Conservation (phyloP, 2,329 filamentous ascomycete genomes). For the Penicillium sp. region DNA sequence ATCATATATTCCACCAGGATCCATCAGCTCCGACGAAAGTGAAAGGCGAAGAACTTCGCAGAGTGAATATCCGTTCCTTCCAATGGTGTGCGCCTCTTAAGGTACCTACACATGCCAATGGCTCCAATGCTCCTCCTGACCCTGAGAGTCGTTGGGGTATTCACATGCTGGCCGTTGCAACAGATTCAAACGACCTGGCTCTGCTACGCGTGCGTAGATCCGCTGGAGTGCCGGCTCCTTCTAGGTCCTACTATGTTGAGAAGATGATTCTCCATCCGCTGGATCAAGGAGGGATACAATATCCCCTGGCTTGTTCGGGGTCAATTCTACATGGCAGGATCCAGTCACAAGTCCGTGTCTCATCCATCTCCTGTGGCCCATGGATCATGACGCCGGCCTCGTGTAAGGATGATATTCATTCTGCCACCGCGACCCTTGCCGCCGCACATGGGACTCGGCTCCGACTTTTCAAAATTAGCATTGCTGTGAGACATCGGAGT, state of each 20-base stretch:
- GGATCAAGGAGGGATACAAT: constrained; percentile 7
- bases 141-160: constrained; percentile 34
- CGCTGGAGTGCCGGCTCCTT: constrained; percentile 1
- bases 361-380: constrained; percentile 31
- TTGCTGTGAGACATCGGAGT: constrained; percentile 9
- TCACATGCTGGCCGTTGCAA: constrained; percentile 35
- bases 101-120: constrained; percentile 8
- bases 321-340: constrained; percentile 32
- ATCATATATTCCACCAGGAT: constrained; percentile 45
- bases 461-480: constrained; percentile 23
- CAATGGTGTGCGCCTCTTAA: constrained; percentile 38
- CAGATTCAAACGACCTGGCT: constrained; percentile 39
- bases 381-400: constrained; percentile 24
- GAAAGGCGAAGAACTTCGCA: constrained; percentile 23
- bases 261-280: constrained; percentile 26
- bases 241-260: constrained; percentile 20
- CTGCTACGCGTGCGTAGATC: constrained; percentile 27
- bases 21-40: constrained; percentile 27
- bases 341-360: constrained; percentile 22
- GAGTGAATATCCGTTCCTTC: constrained; percentile 39
- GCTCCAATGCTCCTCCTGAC: constrained; percentile 4
- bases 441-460: constrained; percentile 29
- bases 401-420: constrained; percentile 2
- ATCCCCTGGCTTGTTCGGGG: constrained; percentile 16
- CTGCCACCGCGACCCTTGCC: constrained; percentile 26